Conservation (phyloP, 2,329 filamentous ascomycete species). For the Fusarium sambucinum region DNA sequence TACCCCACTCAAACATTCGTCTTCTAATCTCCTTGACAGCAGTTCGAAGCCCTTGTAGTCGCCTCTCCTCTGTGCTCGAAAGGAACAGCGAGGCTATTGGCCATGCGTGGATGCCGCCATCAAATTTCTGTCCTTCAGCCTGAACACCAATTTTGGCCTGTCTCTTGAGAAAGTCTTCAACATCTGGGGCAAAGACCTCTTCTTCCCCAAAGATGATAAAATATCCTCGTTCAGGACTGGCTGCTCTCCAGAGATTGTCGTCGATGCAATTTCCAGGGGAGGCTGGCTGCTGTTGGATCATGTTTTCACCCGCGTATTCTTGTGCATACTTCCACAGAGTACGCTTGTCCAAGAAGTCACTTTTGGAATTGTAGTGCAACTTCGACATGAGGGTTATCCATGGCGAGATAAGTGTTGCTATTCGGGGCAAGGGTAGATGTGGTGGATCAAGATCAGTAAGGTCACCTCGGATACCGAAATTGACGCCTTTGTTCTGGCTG, state of each 20-base stretch:
- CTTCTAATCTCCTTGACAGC: slow-evolving; percentile 56
- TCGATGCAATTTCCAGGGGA: slow-evolving; percentile 80
- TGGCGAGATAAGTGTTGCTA: slow-evolving; percentile 82
- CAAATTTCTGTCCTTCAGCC: slow-evolving; percentile 70
- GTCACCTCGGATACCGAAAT: slow-evolving; percentile 21
- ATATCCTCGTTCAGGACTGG: slow-evolving; percentile 75
- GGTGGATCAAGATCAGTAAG: slow-evolving; percentile 33
- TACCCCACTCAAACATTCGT: slow-evolving; percentile 41
- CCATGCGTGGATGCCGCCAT: slow-evolving; percentile 83
- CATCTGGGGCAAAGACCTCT: slow-evolving; percentile 81
- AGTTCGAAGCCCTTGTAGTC: slow-evolving; percentile 64
- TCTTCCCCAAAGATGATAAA: slow-evolving; percentile 79
- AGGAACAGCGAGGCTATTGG: slow-evolving; percentile 76
- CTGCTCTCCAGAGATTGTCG: slow-evolving; percentile 72
- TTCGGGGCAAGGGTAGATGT: slow-evolving; percentile 52
- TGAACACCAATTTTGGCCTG: slow-evolving; percentile 66
- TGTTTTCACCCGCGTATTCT: slow-evolving; percentile 69
- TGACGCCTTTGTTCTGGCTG: slow-evolving; percentile 34
- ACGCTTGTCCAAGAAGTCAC: slow-evolving; percentile 79
- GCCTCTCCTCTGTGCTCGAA: slow-evolving; percentile 60
- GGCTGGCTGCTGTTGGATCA: slow-evolving; percentile 53
- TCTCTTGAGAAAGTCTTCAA: slow-evolving; percentile 68
- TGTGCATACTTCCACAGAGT: slow-evolving; percentile 77
- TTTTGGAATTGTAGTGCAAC: slow-evolving; percentile 74
- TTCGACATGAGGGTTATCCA: slow-evolving; percentile 81